phyloP scores from a whole-genome alignment of 352 stramenopile genomes.

The Phytophthora melonis region DNA sequence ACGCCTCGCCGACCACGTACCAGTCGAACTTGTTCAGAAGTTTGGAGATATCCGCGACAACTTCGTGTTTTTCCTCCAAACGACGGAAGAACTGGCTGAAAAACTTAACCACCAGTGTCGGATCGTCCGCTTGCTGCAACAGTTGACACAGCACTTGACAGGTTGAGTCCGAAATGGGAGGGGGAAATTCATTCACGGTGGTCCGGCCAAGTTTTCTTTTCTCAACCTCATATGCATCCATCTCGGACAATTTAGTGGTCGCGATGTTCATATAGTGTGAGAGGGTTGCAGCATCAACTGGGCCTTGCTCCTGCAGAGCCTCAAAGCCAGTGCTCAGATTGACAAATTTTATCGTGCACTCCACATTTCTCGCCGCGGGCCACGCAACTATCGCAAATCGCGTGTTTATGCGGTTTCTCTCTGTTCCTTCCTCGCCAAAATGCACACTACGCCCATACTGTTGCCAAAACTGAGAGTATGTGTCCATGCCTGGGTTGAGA shows the following conservation, averaged over 20 bases:
- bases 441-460: background rate
- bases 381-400: background rate
- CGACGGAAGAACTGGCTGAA: slow-evolving; percentile 8
- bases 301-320: background rate
- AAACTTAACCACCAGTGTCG: background rate
- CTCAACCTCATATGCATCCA: background rate
- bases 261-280: slow-evolving; percentile 9
- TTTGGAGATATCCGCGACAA: background rate
- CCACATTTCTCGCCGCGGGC: background rate
- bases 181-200: background rate
- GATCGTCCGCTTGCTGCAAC: background rate
- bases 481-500: background rate
- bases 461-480: background rate
- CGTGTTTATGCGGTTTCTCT: background rate
- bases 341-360: slow-evolving; percentile 19
- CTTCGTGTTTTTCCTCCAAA: background rate
- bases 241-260: background rate
- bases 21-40: slow-evolving; percentile 19
- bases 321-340: background rate
- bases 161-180: background rate
- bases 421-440: background rate
- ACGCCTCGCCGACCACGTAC: slow-evolving; percentile 12
- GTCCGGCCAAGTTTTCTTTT: background rate
- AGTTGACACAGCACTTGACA: background rate
- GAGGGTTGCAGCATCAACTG: slow-evolving; percentile 8